phyloP scores from a whole-genome alignment of 306 rosid genomes.

The Prinsepia uniflora region DNA sequence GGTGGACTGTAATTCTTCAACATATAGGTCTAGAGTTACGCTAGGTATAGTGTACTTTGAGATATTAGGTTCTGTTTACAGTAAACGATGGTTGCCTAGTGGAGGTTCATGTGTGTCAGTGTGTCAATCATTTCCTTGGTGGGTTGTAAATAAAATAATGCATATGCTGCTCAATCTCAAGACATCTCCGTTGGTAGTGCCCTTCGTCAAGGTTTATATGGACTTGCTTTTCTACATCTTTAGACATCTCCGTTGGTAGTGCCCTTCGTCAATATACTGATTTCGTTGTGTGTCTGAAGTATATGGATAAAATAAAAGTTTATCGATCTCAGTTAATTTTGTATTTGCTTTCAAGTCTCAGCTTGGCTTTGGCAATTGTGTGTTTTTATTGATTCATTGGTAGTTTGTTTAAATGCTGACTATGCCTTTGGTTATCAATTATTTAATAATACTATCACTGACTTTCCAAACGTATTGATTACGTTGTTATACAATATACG shows the following conservation, averaged over 20 bases:
- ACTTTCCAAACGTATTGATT: not conserved
- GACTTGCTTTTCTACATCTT: not conserved
- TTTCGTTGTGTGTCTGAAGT: not conserved
- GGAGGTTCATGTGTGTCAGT: not conserved
- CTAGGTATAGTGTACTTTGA: too few relatives aligned
- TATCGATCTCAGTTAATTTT: not conserved
- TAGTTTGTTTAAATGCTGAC: not conserved
- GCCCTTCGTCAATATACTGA: not conserved
- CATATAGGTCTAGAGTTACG: too few relatives aligned
- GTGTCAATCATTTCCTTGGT: not conserved
- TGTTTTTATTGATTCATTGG: not conserved
- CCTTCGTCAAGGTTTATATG: too few relatives aligned
- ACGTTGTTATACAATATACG: too few relatives aligned
- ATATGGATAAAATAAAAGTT: not conserved
- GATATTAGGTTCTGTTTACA: too few relatives aligned
- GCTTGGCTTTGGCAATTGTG: too few relatives aligned
- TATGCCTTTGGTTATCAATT: not conserved
- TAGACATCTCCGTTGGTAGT: not conserved
- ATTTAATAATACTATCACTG: too few relatives aligned
- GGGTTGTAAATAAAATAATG: not conserved
- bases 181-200: too few relatives aligned
- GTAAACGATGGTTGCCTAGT: not conserved
- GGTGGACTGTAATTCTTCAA: not conserved
- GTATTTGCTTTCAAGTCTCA: not conserved
- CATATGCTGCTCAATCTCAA: not conserved